Conservation (phyloP, 2,329 filamentous ascomycete genomes). For the Lecanicillium sp. region DNA sequence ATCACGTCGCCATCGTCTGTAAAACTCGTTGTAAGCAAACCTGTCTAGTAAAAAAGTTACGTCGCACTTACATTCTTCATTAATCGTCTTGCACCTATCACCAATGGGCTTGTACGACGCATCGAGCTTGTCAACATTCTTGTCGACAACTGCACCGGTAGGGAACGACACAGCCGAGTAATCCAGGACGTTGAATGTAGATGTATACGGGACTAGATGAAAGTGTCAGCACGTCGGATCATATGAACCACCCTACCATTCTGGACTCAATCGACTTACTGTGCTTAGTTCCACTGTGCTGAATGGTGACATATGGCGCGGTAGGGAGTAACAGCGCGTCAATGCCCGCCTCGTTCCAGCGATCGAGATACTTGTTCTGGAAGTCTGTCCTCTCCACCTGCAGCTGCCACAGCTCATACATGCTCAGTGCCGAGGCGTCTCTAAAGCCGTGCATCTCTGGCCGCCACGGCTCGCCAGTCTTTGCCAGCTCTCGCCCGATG, state of each 20-base stretch:
- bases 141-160: slow-evolving; percentile 32
- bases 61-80: slow-evolving; percentile 32
- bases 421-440: slow-evolving; percentile 28
- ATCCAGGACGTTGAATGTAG: slow-evolving; percentile 42
- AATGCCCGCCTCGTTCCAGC: slow-evolving; percentile 39
- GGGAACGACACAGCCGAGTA: slow-evolving; percentile 41
- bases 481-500: slow-evolving; percentile 29
- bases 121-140: slow-evolving; percentile 25
- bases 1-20: slow-evolving; percentile 30
- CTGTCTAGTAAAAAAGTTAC: neutral
- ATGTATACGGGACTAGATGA: slow-evolving; percentile 37
- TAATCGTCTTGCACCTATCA: slow-evolving; percentile 27
- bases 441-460: slow-evolving; percentile 28
- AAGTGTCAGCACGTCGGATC: neutral
- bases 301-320: slow-evolving; percentile 36
- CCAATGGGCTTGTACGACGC: slow-evolving; percentile 25
- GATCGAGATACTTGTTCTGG: slow-evolving; percentile 38
- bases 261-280: no score
- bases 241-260: no score
- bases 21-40: neutral
- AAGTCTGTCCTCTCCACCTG: slow-evolving; percentile 36
- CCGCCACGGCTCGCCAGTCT: slow-evolving; percentile 34
- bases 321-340: slow-evolving; percentile 57
- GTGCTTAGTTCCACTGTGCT: slow-evolving; percentile 23
- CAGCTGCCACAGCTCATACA: slow-evolving; percentile 39